phyloP scores from a whole-genome alignment of 2,329 filamentous ascomycete species.

The Colletotrichum sp. region DNA sequence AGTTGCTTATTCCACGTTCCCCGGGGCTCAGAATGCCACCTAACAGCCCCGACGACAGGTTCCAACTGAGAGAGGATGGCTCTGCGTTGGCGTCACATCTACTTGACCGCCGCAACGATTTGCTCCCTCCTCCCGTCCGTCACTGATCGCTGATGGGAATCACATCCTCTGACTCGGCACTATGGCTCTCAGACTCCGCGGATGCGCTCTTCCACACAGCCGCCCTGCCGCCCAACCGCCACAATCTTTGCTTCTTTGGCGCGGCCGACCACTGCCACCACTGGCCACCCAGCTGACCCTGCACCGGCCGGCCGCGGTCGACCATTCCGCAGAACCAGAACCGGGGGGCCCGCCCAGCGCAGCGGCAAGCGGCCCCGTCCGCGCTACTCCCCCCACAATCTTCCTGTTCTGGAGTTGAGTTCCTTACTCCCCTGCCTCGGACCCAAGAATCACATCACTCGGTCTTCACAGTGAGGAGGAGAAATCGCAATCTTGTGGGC shows the following conservation, averaged over 20 bases:
- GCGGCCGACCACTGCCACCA: neutral
- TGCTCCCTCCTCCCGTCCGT: neutral
- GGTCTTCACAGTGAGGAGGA: neutral
- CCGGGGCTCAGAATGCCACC: neutral
- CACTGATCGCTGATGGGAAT: neutral
- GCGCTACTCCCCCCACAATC: neutral
- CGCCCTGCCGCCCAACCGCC: neutral
- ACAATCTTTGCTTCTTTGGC: neutral
- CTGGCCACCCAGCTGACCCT: neutral
- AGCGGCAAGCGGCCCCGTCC: slow-evolving; percentile 9
- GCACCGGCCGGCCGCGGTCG: neutral
- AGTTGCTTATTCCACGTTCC: neutral
- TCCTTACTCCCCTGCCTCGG: neutral
- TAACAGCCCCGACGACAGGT: neutral
- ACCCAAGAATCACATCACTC: neutral
- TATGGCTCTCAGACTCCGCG: neutral
- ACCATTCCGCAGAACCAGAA: neutral
- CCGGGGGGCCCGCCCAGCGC: neutral
- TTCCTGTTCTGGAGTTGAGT: neutral
- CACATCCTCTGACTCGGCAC: neutral
- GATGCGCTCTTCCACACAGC: neutral
- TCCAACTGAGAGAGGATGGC: neutral
- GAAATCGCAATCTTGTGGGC: neutral
- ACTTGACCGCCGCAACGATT: neutral
- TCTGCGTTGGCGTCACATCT: neutral